Percentiles rank a stretch among this genome's conserved stretches.
Conservation (phyloP, 805 yeast species). For the Ogataea corticis region DNA sequence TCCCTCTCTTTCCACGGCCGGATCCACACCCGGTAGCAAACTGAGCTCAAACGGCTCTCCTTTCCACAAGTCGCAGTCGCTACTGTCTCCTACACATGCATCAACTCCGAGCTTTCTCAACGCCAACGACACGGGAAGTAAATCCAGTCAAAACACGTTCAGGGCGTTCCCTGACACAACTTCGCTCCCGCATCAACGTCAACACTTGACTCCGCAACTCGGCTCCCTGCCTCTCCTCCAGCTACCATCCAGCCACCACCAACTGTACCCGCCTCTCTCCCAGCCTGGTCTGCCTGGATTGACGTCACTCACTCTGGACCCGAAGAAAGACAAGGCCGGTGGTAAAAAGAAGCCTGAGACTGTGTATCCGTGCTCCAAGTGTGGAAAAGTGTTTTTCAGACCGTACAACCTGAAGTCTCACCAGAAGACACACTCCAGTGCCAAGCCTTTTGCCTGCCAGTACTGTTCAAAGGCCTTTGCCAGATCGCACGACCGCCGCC, state of each 20-base stretch:
- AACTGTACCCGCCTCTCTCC: constrained; percentile 5
- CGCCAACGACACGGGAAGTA: background rate
- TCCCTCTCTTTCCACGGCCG: constrained; percentile 1
- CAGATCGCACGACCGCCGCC: constrained; percentile 70
- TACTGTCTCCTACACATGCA: constrained; percentile 5
- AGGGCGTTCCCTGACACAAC: background rate
- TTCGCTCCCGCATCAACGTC: constrained; percentile 4
- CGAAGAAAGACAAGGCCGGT: background rate
- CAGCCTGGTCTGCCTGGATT: background rate
- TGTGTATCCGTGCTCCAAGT: constrained; percentile 40
- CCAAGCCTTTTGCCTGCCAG: constrained; percentile 67
- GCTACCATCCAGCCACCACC: constrained; percentile 2
- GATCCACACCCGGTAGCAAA: background rate
- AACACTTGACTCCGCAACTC: constrained; percentile 2
- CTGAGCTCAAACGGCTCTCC: background rate
- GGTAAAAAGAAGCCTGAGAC: constrained; percentile 10
- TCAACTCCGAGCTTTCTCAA: background rate
- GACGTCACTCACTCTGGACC: background rate
- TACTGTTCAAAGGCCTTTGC: constrained; percentile 71
- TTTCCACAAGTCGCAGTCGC: background rate
- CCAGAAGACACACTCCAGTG: constrained; percentile 58
- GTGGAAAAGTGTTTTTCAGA: constrained; percentile 47
- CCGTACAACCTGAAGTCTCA: constrained; percentile 53
- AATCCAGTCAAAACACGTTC: background rate
- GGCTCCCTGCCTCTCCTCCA: constrained; percentile 3